These are phyloP conservation scores for Talaromyces sp. DNA, from an alignment of 2,329 filamentous ascomycete genomes.

Conservation along the genomic window DNA sequence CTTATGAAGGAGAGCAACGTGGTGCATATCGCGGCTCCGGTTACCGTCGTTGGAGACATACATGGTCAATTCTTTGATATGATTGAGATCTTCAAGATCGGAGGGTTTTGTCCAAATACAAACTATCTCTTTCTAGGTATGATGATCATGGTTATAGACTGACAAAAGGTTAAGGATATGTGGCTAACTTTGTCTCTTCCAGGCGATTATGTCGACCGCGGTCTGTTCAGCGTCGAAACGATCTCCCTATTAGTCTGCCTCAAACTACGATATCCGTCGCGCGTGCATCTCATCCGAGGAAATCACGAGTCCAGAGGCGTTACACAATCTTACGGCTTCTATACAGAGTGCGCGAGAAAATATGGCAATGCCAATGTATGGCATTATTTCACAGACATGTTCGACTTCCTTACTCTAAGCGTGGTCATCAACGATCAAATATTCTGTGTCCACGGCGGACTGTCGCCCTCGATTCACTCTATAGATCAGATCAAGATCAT, in stretches of 20 bases:
- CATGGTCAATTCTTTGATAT: slow-evolving; percentile 99
- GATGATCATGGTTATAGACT: slow-evolving; percentile 11
- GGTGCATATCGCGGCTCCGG: slow-evolving; percentile 89
- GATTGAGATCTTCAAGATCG: slow-evolving; percentile 98
- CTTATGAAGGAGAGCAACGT: slow-evolving; percentile 99
- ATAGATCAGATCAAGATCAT: slow-evolving; percentile 99
- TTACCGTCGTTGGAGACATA: slow-evolving; percentile 97
- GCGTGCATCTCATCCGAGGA: slow-evolving; percentile 91
- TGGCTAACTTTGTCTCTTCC: slow-evolving; percentile 9
- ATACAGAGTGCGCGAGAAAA: slow-evolving; percentile 95
- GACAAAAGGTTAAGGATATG: not conserved
- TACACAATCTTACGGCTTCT: slow-evolving; percentile 98
- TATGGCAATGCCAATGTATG: slow-evolving; percentile 98
- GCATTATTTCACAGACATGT: slow-evolving; percentile 99
- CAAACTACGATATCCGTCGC: slow-evolving; percentile 91
- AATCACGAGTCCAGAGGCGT: slow-evolving; percentile 98
- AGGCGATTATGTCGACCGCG: slow-evolving; percentile 97
- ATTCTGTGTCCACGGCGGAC: slow-evolving; percentile 93
- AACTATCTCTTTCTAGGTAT: slow-evolving; percentile 95
- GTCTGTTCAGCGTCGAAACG: slow-evolving; percentile 97
- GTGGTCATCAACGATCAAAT: slow-evolving; percentile 99
- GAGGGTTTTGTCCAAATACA: slow-evolving; percentile 93
- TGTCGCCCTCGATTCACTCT: slow-evolving; percentile 87
- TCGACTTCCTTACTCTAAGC: slow-evolving; percentile 92
- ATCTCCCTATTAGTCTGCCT: slow-evolving; percentile 96